These are phyloP conservation scores for Schwanniomyces vanrijiae DNA, from an alignment of 805 yeast species.

Conservation along the genomic window DNA sequence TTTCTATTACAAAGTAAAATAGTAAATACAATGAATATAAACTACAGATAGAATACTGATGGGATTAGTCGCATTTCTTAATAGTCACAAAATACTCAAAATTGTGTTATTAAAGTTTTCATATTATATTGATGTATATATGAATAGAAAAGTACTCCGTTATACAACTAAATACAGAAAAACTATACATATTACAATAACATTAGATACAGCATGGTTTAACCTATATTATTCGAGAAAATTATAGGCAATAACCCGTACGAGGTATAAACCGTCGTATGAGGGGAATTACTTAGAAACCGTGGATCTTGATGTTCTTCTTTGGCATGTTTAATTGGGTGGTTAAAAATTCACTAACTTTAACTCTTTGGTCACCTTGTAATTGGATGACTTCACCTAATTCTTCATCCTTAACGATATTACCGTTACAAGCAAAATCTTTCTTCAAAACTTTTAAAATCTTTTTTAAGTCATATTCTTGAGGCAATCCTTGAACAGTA, in stretches of 20 bases:
- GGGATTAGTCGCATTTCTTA: background rate
- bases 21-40: no score
- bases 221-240: background rate
- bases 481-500: slow-evolving; percentile 96
- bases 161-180: slow-evolving; percentile 4
- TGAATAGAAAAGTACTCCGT: slow-evolving; percentile 3
- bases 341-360: slow-evolving; percentile 90
- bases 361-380: slow-evolving; percentile 98
- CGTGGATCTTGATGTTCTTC: slow-evolving; percentile 97
- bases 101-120: background rate
- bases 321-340: slow-evolving; percentile 85
- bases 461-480: slow-evolving; percentile 91
- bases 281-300: slow-evolving; percentile 58
- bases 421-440: slow-evolving; percentile 98
- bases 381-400: slow-evolving; percentile 96
- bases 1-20: background rate
- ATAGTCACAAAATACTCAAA: background rate
- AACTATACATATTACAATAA: slow-evolving; percentile 1
- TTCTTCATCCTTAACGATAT: slow-evolving; percentile 93
- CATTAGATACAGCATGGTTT: slow-evolving; percentile 1
- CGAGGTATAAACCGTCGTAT: background rate
- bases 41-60: background rate
- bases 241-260: background rate
- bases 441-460: slow-evolving; percentile 92
- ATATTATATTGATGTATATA: background rate